Percentiles rank a stretch among this genome's conserved stretches.
These are phyloP conservation scores for Pyricularia grisea DNA, from an alignment of 2,329 filamentous ascomycete species.

Conservation along the genomic window DNA sequence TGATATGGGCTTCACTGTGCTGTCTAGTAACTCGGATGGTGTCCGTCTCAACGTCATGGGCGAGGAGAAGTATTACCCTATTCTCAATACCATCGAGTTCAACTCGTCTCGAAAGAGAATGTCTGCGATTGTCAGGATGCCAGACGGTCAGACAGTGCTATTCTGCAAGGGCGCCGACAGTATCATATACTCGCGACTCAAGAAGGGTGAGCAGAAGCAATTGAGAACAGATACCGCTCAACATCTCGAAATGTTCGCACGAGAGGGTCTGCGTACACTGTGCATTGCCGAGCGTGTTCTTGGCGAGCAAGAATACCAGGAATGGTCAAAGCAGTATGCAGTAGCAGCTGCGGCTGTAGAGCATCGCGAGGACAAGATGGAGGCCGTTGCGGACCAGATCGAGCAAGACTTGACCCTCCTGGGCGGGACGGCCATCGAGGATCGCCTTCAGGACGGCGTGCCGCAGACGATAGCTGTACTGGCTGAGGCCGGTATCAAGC, in stretches of 20 bases:
- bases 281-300: conserved; percentile 84
- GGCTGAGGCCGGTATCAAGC: conserved; percentile 88
- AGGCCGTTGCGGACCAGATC: conserved; percentile 80
- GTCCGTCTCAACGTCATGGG: conserved; percentile 83
- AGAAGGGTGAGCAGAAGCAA: conserved; percentile 75
- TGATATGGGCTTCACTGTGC: conserved; percentile 89
- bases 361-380: conserved; percentile 86
- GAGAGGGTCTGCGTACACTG: conserved; percentile 87
- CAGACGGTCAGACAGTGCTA: conserved; percentile 76
- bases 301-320: conserved; percentile 70
- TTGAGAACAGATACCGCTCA: conserved; percentile 78
- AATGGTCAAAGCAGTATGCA: conserved; percentile 83
- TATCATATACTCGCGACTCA: conserved; percentile 88
- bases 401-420: conserved; percentile 82
- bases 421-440: conserved; percentile 94
- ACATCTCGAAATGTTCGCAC: conserved; percentile 92
- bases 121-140: conserved; percentile 95
- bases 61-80: conserved; percentile 71
- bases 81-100: conserved; percentile 94
- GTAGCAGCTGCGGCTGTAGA: conserved; percentile 74
- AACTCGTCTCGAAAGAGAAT: conserved; percentile 95
- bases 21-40: conserved; percentile 70
- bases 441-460: conserved; percentile 91
- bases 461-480: conserved; percentile 91
- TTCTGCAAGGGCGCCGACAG: conserved; percentile 98